Base-by-base conservation (phyloP, 2,329 filamentous ascomycete species). In the Venturia effusa region DNA sequence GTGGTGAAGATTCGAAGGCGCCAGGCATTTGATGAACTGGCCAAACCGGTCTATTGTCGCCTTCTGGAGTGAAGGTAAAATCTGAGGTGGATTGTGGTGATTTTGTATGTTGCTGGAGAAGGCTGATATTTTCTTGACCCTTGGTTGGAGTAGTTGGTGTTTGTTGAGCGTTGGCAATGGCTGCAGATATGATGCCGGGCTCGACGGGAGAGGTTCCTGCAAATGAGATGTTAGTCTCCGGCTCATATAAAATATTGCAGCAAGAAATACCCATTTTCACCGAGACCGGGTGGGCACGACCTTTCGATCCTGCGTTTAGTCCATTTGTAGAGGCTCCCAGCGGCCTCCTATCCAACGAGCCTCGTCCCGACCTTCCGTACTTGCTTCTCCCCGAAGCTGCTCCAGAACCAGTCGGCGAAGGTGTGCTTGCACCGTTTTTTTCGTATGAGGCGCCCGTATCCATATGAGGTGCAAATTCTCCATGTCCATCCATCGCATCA, bases 41-140 rank as follows among this genome's bases (percentile, higher is more conserved):
- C 86, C 89, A 90, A 61, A 87, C 85, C 73, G 91, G 84, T 64
- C 88, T 86, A 65, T 88, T 90, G 0, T 90, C 87, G 1, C 92
- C 93, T 70, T 95, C 90, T 75, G 92, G 97, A 15, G 91, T 96
- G 72, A 99, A 99, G 11, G 94, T 99, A 74, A 99, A 99, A 70
- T 97, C 91, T 0, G 89, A 88, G 64, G 92, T 90, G 6, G 88
- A 84, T 4, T 89, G 85, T 41, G 83, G 85, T 4, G 83, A 87
- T 65, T 80, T 80, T 22, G 62, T 22, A 73, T 88, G 85, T 72
- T 90, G 88, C 64, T 90, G 87, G 60, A 95, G 77, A 66, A 92
- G 81, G 74, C 88, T 93, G 67, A 88, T 81, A 74, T 91, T 94
- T 71, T 93, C 89, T 72, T 91, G 87, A 17, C 87, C 88, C 69